These are phyloP conservation scores for Aspergillus heteromorphus DNA, from an alignment of 495 filamentous ascomycete genomes.

Conservation along the genomic window DNA sequence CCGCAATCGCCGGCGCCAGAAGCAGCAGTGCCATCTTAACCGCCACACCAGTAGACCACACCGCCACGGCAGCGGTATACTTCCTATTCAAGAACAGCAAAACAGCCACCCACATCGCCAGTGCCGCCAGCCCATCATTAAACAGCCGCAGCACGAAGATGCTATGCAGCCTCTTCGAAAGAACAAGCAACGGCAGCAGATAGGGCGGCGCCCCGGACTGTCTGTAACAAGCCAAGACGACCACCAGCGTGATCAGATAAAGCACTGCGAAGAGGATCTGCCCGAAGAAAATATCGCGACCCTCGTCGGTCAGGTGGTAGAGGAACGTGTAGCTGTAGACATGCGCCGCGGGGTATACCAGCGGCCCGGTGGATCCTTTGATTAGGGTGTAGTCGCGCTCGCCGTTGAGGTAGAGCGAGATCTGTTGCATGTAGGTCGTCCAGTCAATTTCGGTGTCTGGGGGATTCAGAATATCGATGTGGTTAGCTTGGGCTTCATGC, in stretches of 20 bases:
- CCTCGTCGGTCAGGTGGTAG: conserved; percentile 70
- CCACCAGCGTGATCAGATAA: conserved; percentile 66
- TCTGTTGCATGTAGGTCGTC: conserved; percentile 93
- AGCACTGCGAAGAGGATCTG: conserved; percentile 75
- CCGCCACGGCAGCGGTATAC: conserved; percentile 65
- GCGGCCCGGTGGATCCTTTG: conserved; percentile 81
- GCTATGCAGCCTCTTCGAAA: conserved; percentile 90
- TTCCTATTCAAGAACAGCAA: conserved; percentile 64
- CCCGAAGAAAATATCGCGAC: conserved; percentile 68
- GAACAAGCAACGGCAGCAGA: conserved; percentile 76
- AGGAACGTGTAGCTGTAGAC: conserved; percentile 84
- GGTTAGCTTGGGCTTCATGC: neutral
- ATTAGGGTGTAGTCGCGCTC: conserved; percentile 86
- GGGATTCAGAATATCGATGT: conserved; percentile 14
- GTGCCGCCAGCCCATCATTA: conserved; percentile 85
- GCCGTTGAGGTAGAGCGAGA: conserved; percentile 69
- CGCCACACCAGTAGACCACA: conserved; percentile 74
- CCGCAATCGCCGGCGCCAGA: conserved; percentile 69
- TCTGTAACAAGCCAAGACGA: conserved; percentile 81
- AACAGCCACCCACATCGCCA: conserved; percentile 76
- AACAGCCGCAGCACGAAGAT: conserved; percentile 89
- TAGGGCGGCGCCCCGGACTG: conserved; percentile 78
- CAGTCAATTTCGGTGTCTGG: conserved; percentile 98
- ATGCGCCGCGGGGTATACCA: conserved; percentile 92
- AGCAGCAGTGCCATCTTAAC: conserved; percentile 92